Conservation (phyloP, 345 rosid genomes). For the Lepidium africanum region DNA sequence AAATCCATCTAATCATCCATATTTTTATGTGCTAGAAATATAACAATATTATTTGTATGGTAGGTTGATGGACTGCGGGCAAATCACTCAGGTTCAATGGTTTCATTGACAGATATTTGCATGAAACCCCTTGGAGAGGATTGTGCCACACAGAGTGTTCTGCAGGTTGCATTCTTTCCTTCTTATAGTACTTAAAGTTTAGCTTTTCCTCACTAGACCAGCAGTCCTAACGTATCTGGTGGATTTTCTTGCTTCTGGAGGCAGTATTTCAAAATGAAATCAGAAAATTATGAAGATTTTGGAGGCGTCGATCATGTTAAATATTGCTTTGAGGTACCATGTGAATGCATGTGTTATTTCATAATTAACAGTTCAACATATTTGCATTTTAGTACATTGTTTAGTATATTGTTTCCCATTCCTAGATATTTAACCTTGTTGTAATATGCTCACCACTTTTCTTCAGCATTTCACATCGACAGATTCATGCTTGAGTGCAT, state of each 20-base stretch:
- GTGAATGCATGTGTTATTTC: background rate
- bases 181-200: background rate
- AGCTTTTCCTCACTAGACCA: background rate
- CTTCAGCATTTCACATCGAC: conserved; percentile 86
- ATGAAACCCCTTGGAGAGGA: conserved; percentile 92
- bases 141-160: conserved; percentile 90
- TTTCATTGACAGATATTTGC: conserved; percentile 88
- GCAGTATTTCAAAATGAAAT: conserved; percentile 93
- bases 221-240: conserved; percentile 8
- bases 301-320: conserved; percentile 81
- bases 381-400: background rate
- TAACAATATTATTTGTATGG: conserved; percentile 8
- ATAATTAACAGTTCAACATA: background rate
- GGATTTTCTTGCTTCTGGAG: conserved; percentile 7
- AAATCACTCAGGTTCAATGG: conserved; percentile 70
- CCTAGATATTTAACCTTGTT: background rate
- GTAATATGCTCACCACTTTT: conserved; percentile 4
- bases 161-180: conserved; percentile 53
- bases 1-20: background rate
- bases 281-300: conserved; percentile 46
- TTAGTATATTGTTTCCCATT: background rate
- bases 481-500: conserved; percentile 85
- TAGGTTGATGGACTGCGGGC: conserved; percentile 84
- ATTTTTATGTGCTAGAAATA: background rate
- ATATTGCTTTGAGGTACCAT: conserved; percentile 85